phyloP scores from a whole-genome alignment of 2,329 filamentous ascomycete genomes.

The Fusarium vanettenii region DNA sequence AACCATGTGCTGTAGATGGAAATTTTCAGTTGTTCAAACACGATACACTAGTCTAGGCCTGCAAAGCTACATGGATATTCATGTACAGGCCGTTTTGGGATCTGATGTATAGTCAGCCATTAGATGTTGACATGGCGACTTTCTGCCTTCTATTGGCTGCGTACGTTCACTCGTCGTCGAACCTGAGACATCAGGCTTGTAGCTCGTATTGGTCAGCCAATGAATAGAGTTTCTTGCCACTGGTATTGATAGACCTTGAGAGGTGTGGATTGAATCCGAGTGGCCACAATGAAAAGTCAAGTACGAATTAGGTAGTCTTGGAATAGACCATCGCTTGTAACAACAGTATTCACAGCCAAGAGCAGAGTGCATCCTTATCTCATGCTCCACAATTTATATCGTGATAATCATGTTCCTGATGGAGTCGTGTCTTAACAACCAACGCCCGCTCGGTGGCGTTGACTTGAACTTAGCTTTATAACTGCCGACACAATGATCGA shows the following conservation, averaged over 20 bases:
- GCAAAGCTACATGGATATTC: not conserved
- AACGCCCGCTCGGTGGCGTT: not conserved
- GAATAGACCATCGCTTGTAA: not conserved
- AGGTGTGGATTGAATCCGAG: not conserved
- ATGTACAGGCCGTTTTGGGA: not conserved
- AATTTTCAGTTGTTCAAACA: not conserved
- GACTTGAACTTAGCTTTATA: not conserved
- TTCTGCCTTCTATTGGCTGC: not conserved
- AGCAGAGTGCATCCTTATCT: not conserved
- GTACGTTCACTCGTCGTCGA: not conserved
- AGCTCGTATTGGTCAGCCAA: not conserved
- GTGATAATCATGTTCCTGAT: not conserved
- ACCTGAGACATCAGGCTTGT: not conserved
- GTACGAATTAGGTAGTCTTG: not conserved
- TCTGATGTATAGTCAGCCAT: not conserved
- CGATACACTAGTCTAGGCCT: not conserved
- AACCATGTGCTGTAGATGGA: too few species aligned
- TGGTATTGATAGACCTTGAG: not conserved
- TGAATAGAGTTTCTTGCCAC: not conserved
- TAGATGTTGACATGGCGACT: not conserved
- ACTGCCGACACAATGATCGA: not conserved
- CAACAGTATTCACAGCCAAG: not conserved
- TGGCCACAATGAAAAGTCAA: not conserved
- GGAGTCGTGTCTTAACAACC: not conserved
- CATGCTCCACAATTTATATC: not conserved